phyloP scores from a whole-genome alignment of 2,329 filamentous ascomycete genomes.

The Penicillium italicum region DNA sequence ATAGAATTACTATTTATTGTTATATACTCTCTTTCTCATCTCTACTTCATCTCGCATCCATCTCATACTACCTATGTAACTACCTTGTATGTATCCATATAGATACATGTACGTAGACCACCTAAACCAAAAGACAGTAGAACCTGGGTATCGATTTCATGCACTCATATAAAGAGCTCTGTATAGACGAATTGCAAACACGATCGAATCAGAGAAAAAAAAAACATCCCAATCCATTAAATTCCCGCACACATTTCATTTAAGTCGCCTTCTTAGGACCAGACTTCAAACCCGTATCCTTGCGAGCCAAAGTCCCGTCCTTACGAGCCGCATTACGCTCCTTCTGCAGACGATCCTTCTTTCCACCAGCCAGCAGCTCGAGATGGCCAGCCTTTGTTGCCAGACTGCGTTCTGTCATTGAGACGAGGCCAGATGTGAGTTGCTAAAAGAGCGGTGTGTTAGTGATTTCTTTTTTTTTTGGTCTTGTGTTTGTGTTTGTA shows the following conservation, averaged over 20 bases:
- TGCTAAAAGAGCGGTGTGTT: slow-evolving; percentile 42
- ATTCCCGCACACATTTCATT: not conserved
- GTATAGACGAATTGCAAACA: not conserved
- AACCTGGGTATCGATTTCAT: slow-evolving; percentile 27
- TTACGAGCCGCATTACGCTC: slow-evolving; percentile 34
- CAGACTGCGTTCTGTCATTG: slow-evolving; percentile 64
- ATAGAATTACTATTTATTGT: slow-evolving; percentile 8
- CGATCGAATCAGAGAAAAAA: not conserved
- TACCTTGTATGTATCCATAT: not conserved
- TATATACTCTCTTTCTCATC: slow-evolving; percentile 8
- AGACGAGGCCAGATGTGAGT: slow-evolving; percentile 59
- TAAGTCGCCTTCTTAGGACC: slow-evolving; percentile 1
- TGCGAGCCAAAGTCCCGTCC: slow-evolving; percentile 20
- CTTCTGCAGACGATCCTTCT: slow-evolving; percentile 53
- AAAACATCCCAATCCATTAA: not conserved
- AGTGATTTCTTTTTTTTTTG: not conserved
- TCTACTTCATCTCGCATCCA: not conserved
- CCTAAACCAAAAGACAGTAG: not conserved
- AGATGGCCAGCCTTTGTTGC: slow-evolving; percentile 67
- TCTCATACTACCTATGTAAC: not conserved
- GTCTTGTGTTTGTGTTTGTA: not conserved
- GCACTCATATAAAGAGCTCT: slow-evolving; percentile 13
- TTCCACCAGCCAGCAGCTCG: slow-evolving; percentile 64
- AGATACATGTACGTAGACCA: not conserved
- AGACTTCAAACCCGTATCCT: slow-evolving; percentile 20